Evolutionary conservation across 768 basidiomycete genomes (phyloP).

Genomic region (Pisolithus marmoratus): DNA sequence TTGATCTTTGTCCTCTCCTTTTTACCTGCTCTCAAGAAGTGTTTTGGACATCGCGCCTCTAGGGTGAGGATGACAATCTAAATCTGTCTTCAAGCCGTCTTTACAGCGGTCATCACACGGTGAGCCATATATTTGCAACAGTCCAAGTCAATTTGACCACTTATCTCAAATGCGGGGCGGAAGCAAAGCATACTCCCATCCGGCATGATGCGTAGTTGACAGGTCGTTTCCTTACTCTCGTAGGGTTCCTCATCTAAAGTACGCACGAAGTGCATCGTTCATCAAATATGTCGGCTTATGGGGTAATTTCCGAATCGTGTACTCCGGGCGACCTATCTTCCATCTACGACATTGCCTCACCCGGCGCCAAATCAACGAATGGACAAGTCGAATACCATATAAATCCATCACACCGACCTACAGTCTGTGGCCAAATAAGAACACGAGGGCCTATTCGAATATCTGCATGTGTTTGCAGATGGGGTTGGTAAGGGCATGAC

Average conservation of each 20-base stretch:
- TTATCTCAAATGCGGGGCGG: no score
- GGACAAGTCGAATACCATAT: not conserved
- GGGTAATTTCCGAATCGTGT: conserved; percentile 43
- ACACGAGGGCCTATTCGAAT: conserved; percentile 49
- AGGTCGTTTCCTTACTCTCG: no score
- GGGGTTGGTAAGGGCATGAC: conserved; percentile 74
- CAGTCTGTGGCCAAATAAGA: conserved; percentile 18
- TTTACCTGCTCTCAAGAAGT: no score
- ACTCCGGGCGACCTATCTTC: conserved; percentile 25
- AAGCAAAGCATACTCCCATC: no score
- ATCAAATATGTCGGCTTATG: conserved; percentile 65
- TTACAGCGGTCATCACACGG: no score
- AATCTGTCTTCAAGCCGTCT: not conserved
- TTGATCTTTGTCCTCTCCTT: no score
- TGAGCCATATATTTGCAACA: no score
- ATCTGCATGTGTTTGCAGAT: conserved; percentile 63
- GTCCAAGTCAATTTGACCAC: no score
- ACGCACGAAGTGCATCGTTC: not conserved
- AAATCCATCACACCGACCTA: conserved; percentile 33
- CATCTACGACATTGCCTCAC: conserved; percentile 44
- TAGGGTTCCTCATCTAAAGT: no score
- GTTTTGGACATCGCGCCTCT: no score
- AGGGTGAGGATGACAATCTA: not conserved
- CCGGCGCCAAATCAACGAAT: conserved; percentile 12
- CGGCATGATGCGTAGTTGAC: no score